phyloP scores from a whole-genome alignment of 2,329 filamentous ascomycete genomes.

The Penicillium sp. region DNA sequence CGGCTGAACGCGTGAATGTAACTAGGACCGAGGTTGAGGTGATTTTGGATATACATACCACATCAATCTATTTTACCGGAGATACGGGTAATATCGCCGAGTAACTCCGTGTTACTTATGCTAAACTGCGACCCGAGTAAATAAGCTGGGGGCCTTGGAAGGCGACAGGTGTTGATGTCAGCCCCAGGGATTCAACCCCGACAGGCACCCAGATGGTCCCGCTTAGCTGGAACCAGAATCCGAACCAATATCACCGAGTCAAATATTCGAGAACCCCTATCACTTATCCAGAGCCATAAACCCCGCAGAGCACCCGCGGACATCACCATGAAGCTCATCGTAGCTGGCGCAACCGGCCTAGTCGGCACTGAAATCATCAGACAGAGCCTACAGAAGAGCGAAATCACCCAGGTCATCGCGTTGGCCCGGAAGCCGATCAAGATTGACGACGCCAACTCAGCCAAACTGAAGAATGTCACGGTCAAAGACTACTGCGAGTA shows the following conservation, averaged over 20 bases:
- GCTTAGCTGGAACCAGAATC: not conserved
- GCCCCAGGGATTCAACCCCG: not conserved
- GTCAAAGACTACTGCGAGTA: conserved; percentile 34
- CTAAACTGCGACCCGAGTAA: not conserved
- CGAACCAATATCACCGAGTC: not conserved
- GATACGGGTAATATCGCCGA: not conserved
- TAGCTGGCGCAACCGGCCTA: conserved; percentile 35
- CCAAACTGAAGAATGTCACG: conserved; percentile 32
- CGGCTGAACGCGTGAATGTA: not conserved
- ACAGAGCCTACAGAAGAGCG: conserved; percentile 26
- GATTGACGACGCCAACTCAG: not conserved
- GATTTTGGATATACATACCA: not conserved
- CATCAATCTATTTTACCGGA: not conserved
- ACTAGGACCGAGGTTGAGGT: not conserved
- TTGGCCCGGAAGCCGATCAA: conserved; percentile 6
- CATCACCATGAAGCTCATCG: conserved; percentile 35
- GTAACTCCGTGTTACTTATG: not conserved
- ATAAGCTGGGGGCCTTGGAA: not conserved
- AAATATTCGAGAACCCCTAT: not conserved
- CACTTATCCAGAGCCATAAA: not conserved
- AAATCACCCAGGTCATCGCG: conserved; percentile 13
- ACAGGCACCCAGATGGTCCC: not conserved
- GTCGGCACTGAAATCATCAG: conserved; percentile 35
- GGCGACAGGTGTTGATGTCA: not conserved
- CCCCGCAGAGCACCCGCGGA: not conserved